Conservation (phyloP, 1,284 basidiomycete species). For the Austroboletus niveus region DNA sequence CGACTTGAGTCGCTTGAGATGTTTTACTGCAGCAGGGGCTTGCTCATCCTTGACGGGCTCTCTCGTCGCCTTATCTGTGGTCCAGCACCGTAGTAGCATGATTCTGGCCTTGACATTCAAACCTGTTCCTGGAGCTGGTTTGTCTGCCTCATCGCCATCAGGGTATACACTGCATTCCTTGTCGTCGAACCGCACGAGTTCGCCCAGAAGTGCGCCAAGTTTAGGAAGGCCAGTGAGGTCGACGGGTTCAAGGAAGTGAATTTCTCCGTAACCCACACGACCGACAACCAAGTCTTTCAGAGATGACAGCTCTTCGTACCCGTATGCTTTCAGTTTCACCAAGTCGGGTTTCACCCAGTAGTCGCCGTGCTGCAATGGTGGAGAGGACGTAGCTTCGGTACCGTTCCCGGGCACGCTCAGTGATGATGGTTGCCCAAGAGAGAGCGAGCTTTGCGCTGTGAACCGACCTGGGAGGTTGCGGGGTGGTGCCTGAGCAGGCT, state of each 20-base stretch:
- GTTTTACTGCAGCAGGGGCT: slow-evolving; percentile 72
- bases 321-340: slow-evolving; percentile 63
- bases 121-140: slow-evolving; percentile 80
- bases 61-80: slow-evolving; percentile 88
- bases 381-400: slow-evolving; percentile 31
- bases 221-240: slow-evolving; percentile 87
- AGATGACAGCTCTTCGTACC: slow-evolving; percentile 69
- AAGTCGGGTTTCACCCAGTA: slow-evolving; percentile 87
- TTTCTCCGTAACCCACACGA: slow-evolving; percentile 87
- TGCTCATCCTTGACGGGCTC: slow-evolving; percentile 86
- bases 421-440: slow-evolving; percentile 25
- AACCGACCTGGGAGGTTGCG: slow-evolving; percentile 48
- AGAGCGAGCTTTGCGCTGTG: slow-evolving; percentile 42
- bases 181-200: slow-evolving; percentile 85
- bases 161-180: slow-evolving; percentile 95
- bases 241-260: slow-evolving; percentile 89
- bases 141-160: slow-evolving; percentile 77
- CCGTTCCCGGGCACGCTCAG: slow-evolving; percentile 24
- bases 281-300: slow-evolving; percentile 83
- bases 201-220: slow-evolving; percentile 83
- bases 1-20: slow-evolving; percentile 80
- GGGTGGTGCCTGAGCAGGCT: slow-evolving; percentile 39
- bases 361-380: slow-evolving; percentile 70
- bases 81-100: slow-evolving; percentile 82
- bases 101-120: slow-evolving; percentile 88